These are phyloP conservation scores for Tagetes patula DNA, from an alignment of 129 eudicot species.

Conservation along the genomic window DNA sequence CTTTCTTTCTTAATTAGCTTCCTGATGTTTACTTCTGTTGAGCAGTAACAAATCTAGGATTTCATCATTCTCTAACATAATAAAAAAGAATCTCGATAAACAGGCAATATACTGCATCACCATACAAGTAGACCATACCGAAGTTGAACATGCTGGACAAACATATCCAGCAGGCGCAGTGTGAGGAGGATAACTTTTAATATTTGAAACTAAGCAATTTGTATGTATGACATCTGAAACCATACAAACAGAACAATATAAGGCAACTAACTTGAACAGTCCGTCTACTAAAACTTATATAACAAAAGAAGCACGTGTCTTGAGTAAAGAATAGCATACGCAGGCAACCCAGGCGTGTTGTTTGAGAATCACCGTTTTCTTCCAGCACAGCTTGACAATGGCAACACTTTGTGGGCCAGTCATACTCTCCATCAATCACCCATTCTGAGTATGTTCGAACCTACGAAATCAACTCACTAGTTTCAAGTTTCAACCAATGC, in stretches of 20 bases:
- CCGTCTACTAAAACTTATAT: not conserved
- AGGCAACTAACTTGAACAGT: not conserved
- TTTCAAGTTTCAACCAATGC: not conserved
- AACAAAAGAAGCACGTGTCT: slow-evolving; percentile 6
- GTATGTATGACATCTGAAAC: slow-evolving; percentile 74
- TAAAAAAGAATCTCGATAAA: not conserved
- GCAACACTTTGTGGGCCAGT: slow-evolving; percentile 93
- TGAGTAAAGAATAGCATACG: slow-evolving; percentile 56
- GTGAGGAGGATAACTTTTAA: slow-evolving; percentile 82
- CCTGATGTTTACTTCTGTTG: not conserved
- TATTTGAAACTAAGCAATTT: slow-evolving; percentile 73
- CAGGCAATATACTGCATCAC: slow-evolving; percentile 5
- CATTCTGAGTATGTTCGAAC: slow-evolving; percentile 95
- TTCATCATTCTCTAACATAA: not conserved
- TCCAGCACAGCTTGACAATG: slow-evolving; percentile 62
- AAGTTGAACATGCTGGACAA: slow-evolving; percentile 84
- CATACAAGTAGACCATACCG: slow-evolving; percentile 51
- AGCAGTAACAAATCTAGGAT: slow-evolving; percentile 3
- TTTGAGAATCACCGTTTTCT: slow-evolving; percentile 59
- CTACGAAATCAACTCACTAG: slow-evolving; percentile 35
- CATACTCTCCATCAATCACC: slow-evolving; percentile 98
- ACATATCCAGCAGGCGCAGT: slow-evolving; percentile 95
- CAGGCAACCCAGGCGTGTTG: slow-evolving; percentile 93
- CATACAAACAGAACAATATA: slow-evolving; percentile 17
- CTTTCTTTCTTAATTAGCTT: not conserved